phyloP scores from a whole-genome alignment of 2,329 filamentous ascomycete species.

The Pseudocercospora eumusae region DNA sequence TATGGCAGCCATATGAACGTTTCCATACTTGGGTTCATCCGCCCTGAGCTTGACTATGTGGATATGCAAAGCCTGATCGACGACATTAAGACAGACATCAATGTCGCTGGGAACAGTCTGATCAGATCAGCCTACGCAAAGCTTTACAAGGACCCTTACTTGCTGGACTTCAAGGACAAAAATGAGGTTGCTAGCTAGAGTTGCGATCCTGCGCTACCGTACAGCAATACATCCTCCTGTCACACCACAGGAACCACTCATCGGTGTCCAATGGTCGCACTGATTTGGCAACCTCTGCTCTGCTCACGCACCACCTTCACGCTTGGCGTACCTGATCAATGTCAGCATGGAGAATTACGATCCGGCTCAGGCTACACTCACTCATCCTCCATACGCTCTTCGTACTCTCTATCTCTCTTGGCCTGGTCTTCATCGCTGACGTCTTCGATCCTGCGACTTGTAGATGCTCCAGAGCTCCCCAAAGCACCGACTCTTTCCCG shows the following conservation, averaged over 20 bases:
- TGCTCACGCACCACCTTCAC: conserved; percentile 37
- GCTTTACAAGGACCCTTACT: conserved; percentile 53
- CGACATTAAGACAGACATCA: conserved; percentile 87
- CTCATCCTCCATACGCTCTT: conserved; percentile 38
- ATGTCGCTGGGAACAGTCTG: conserved; percentile 75
- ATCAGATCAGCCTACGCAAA: conserved; percentile 61
- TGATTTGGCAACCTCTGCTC: not conserved
- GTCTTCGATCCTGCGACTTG: conserved; percentile 34
- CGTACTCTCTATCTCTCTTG: conserved; percentile 31
- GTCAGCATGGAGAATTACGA: conserved; percentile 15
- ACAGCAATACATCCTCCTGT: conserved; percentile 1
- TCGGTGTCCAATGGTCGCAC: not conserved
- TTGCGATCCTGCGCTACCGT: not conserved
- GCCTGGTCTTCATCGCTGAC: conserved; percentile 33
- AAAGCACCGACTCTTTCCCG: conserved; percentile 30
- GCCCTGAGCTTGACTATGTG: conserved; percentile 86
- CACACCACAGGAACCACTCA: not conserved
- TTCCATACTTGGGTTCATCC: conserved; percentile 80
- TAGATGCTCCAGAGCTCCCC: not conserved
- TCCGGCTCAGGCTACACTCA: conserved; percentile 17
- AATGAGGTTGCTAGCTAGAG: conserved; percentile 36
- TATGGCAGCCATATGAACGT: conserved; percentile 80
- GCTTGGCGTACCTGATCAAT: conserved; percentile 34
- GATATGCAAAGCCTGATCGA: conserved; percentile 78
- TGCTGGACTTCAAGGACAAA: conserved; percentile 40